Evolutionary conservation across 768 basidiomycete species (phyloP).

Genomic region (Boletus fagicola): DNA sequence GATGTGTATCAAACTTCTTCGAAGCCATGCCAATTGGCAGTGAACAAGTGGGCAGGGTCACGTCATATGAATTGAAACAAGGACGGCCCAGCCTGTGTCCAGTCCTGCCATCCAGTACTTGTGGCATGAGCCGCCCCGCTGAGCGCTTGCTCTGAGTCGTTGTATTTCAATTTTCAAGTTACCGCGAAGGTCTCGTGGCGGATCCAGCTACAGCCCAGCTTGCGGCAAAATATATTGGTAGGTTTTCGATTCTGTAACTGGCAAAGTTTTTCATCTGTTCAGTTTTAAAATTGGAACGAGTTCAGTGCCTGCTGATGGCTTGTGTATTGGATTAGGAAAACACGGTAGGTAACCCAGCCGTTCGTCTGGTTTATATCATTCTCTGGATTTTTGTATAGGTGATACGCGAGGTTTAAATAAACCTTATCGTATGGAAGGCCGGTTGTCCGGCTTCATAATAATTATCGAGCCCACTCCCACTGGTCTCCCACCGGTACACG

Average conservation of each 20-base stretch:
- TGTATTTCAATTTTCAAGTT: background rate
- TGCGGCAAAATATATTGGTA: background rate
- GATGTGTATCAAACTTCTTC: constrained; percentile 1
- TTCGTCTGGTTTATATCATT: background rate
- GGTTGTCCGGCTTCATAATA: background rate
- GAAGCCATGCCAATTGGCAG: constrained; percentile 2
- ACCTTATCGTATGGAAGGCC: background rate
- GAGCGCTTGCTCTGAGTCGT: background rate
- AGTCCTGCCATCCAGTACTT: background rate
- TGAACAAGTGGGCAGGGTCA: background rate
- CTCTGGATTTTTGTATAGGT: background rate
- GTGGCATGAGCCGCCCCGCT: background rate
- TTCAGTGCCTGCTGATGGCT: background rate
- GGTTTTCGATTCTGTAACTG: background rate
- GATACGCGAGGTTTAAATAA: background rate
- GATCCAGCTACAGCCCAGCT: background rate
- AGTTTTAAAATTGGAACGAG: background rate
- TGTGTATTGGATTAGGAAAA: background rate
- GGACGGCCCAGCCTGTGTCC: background rate
- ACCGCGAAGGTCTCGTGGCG: background rate
- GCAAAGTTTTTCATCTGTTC: background rate
- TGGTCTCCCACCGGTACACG: background rate
- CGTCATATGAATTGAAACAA: background rate
- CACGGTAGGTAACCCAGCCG: background rate
- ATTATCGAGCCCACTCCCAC: background rate